Evolutionary conservation across 2,329 filamentous ascomycete species (phyloP).

Genomic region (Xylariaceae sp.): DNA sequence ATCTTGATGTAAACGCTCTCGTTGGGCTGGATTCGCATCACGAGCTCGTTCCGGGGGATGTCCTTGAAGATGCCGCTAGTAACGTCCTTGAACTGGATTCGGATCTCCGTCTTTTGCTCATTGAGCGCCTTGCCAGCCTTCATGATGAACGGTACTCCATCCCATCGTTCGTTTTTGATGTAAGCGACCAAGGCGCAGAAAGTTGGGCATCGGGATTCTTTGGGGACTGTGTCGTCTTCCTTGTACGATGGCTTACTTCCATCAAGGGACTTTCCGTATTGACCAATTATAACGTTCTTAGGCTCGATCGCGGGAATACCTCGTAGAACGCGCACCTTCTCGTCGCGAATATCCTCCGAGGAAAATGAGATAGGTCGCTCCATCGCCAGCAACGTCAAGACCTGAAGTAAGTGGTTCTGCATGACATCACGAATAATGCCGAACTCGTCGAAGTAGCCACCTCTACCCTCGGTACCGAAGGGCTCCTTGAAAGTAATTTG

Average conservation of each 20-base stretch:
- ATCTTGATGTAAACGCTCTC: constrained; percentile 99
- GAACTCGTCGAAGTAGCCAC: constrained; percentile 99
- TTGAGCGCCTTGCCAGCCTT: constrained; percentile 99
- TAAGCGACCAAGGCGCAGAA: constrained; percentile 97
- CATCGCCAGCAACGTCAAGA: constrained; percentile 94
- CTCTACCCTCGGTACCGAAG: constrained; percentile 95
- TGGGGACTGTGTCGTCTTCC: constrained; percentile 96
- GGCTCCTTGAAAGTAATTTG: constrained; percentile 99
- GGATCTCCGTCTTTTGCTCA: constrained; percentile 99
- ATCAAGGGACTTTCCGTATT: constrained; percentile 95
- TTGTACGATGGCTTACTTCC: constrained; percentile 97
- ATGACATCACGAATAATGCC: constrained; percentile 99
- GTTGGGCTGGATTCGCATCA: constrained; percentile 98
- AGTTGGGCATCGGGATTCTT: constrained; percentile 94
- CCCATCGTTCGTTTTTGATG: constrained; percentile 99
- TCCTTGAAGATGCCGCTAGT: constrained; percentile 99
- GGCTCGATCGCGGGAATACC: constrained; percentile 93
- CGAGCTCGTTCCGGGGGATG: constrained; percentile 97
- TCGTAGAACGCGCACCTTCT: constrained; percentile 94
- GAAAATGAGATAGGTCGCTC: constrained; percentile 98
- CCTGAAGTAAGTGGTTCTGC: constrained; percentile 98
- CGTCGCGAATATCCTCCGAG: constrained; percentile 94
- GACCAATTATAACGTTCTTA: constrained; percentile 99
- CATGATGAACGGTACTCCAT: constrained; percentile 97
- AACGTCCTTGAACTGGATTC: constrained; percentile 99